A percentile compares a stretch with the other conserved stretches of the same genome.
These are phyloP conservation scores for Nothophoma quercina DNA, from an alignment of 2,329 filamentous ascomycete genomes.

Conservation along the genomic window DNA sequence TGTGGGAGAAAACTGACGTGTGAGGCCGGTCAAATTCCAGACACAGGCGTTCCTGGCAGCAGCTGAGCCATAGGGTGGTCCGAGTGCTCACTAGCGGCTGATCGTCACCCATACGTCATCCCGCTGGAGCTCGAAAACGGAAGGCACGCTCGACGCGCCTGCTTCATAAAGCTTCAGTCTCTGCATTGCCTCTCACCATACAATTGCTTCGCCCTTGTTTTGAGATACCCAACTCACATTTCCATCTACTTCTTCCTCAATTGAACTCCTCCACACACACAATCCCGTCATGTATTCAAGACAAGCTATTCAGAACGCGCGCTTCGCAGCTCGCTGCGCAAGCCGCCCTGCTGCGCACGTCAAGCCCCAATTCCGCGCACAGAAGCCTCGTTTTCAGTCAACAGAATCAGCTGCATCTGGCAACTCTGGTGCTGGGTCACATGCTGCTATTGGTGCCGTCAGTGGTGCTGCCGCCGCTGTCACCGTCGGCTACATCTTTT, in stretches of 20 bases:
- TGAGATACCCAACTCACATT: constrained; percentile 2
- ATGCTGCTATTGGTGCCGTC: constrained; percentile 57
- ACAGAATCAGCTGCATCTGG: constrained; percentile 35
- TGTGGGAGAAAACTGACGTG: constrained; percentile 16
- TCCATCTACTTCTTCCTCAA: constrained; percentile 7
- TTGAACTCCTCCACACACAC: constrained; percentile 10
- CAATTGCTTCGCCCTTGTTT: constrained; percentile 8
- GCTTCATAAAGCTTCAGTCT: constrained; percentile 11
- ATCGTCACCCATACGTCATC: constrained; percentile 13
- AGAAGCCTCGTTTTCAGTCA: constrained; percentile 45
- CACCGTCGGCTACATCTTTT: constrained; percentile 59
- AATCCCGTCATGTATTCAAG: constrained; percentile 42
- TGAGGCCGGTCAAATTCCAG: not conserved
- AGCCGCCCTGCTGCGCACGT: constrained; percentile 35
- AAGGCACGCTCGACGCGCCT: no score
- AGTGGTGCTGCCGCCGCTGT: constrained; percentile 60
- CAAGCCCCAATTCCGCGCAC: constrained; percentile 38
- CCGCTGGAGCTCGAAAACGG: not conserved
- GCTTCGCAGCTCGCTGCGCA: constrained; percentile 39
- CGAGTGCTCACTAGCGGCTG: no score
- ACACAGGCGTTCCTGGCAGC: constrained; percentile 2
- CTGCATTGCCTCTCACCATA: constrained; percentile 1
- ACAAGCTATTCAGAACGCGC: constrained; percentile 43
- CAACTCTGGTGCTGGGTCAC: constrained; percentile 39
- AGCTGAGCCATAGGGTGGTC: not conserved